Base-by-base conservation (phyloP, 140 eudicot genomes). In the Oenanthe javanica region DNA sequence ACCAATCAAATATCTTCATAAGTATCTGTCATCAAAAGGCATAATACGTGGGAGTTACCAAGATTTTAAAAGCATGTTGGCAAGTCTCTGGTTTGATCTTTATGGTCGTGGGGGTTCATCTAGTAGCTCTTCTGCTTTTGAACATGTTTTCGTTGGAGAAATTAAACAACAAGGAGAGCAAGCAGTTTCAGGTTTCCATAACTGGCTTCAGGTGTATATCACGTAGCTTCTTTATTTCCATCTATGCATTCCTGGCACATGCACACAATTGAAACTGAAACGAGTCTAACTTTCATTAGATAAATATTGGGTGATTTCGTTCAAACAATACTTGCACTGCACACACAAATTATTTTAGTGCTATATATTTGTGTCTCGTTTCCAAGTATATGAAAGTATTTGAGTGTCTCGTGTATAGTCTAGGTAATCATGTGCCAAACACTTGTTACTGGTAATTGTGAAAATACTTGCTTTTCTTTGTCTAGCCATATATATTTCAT, bases 61-160 rank as follows among this genome's bases (percentile, higher is more conserved):
- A 73, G 96, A 92, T 12, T 95, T 95, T 31, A 95, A 95, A 81
- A 57, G 86, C 79, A 76, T 87, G 86, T 13, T 95, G 86, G 85
- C 75, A 15, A 85, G 89, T 82, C 95, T 95, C 40, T 95, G 99
- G 99, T 95, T 95, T 81, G 96, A 89, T 76, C 86, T 90, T 71
- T 95, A 90, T 74, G 92, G 97, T 8, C 91, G 99, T 81, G 97
- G 99, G 55, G 99, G 99, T 81, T 87, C 97, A 4, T 92, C 91
- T 85, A 79, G 93, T 72, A 84, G 84, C 57, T 95, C 99, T 82
- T 95, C 99, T 38, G 97, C 99, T 83, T 95, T 95, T 81, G 99
- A 95, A 82, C 97, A 95, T 84, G 99, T 95, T 82, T 95, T 95
- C 77, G 99, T 95, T 81, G 99, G 99, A 75, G 99, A 95, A 79